A percentile compares a stretch with the other conserved stretches of the same genome.
Conservation (phyloP, 2,329 filamentous ascomycete species). For the Alternaria triticina region DNA sequence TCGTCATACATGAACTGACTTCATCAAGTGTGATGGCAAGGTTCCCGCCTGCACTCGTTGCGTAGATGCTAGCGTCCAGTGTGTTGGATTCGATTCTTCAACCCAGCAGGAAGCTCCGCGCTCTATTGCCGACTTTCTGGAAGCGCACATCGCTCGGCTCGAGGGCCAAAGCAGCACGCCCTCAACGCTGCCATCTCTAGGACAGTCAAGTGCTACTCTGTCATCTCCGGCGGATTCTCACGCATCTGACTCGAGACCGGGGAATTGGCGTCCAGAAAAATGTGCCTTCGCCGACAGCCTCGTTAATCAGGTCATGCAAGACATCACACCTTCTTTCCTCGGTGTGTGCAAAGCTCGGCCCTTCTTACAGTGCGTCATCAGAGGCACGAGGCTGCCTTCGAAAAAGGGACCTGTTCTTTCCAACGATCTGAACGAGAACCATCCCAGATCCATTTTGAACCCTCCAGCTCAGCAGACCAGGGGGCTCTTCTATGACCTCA, state of each 20-base stretch:
- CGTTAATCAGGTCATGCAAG: constrained; percentile 44
- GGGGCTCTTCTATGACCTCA: constrained; percentile 32
- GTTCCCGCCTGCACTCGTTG: constrained; percentile 45
- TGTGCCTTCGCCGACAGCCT: constrained; percentile 39
- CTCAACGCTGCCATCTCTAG: constrained; percentile 20
- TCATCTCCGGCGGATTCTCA: constrained; percentile 36
- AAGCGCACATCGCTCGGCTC: constrained; percentile 40
- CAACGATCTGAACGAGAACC: constrained; percentile 45
- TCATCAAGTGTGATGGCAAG: constrained; percentile 43
- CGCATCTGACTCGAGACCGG: constrained; percentile 25
- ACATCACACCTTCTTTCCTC: constrained; percentile 45
- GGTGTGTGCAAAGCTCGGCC: constrained; percentile 42
- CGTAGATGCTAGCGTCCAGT: constrained; percentile 38
- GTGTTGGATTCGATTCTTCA: constrained; percentile 45
- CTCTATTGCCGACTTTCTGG: constrained; percentile 43
- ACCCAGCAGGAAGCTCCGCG: constrained; percentile 42
- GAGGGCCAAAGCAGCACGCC: constrained; percentile 25
- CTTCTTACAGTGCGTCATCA: constrained; percentile 44
- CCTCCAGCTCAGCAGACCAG: constrained; percentile 33
- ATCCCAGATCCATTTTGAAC: constrained; percentile 47
- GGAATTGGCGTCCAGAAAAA: constrained; percentile 26
- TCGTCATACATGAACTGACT: constrained; percentile 7
- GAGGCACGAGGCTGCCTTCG: constrained; percentile 44
- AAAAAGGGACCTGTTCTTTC: constrained; percentile 41
- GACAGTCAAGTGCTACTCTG: constrained; percentile 22